These are phyloP conservation scores for Pseudodiploospora longispora DNA, from an alignment of 2,329 filamentous ascomycete genomes.

Conservation along the genomic window DNA sequence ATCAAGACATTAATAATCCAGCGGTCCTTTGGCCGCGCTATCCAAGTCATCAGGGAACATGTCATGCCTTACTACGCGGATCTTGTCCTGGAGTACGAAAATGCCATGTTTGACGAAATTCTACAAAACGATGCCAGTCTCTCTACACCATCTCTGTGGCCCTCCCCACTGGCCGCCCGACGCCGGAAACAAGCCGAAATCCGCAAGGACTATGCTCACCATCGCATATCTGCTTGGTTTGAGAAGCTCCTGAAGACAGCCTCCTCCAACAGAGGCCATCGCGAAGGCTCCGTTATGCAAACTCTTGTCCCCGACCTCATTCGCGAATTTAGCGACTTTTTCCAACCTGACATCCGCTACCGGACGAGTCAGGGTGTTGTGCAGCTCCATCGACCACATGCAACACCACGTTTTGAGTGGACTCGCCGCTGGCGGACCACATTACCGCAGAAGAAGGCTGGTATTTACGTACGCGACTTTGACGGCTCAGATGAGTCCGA, in stretches of 20 bases:
- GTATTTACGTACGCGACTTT: slow-evolving; percentile 7
- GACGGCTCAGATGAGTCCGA: slow-evolving; percentile 11
- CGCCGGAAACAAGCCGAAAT: slow-evolving; percentile 21
- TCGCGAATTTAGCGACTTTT: slow-evolving; percentile 25
- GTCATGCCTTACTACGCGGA: slow-evolving; percentile 30
- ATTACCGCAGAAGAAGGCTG: slow-evolving; percentile 17
- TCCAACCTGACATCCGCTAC: slow-evolving; percentile 22
- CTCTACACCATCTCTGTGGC: neutral
- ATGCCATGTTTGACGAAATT: slow-evolving; percentile 24
- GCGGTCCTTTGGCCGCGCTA: slow-evolving; percentile 20
- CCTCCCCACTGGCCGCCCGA: slow-evolving; percentile 10
- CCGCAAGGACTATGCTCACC: slow-evolving; percentile 24
- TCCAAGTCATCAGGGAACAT: slow-evolving; percentile 30
- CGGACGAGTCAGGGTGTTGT: slow-evolving; percentile 25
- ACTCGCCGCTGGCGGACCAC: slow-evolving; percentile 14
- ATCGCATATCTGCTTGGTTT: slow-evolving; percentile 21
- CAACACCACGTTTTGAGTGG: slow-evolving; percentile 16
- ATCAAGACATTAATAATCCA: slow-evolving; percentile 30
- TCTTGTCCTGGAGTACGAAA: slow-evolving; percentile 17
- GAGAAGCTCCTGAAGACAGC: slow-evolving; percentile 17
- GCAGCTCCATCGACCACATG: slow-evolving; percentile 14
- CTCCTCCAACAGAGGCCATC: slow-evolving; percentile 14
- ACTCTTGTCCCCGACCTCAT: slow-evolving; percentile 23
- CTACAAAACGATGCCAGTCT: slow-evolving; percentile 17
- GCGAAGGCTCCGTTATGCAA: slow-evolving; percentile 14